Base-by-base conservation (phyloP, 2,329 filamentous ascomycete species). In the Pyricularia grisea region DNA sequence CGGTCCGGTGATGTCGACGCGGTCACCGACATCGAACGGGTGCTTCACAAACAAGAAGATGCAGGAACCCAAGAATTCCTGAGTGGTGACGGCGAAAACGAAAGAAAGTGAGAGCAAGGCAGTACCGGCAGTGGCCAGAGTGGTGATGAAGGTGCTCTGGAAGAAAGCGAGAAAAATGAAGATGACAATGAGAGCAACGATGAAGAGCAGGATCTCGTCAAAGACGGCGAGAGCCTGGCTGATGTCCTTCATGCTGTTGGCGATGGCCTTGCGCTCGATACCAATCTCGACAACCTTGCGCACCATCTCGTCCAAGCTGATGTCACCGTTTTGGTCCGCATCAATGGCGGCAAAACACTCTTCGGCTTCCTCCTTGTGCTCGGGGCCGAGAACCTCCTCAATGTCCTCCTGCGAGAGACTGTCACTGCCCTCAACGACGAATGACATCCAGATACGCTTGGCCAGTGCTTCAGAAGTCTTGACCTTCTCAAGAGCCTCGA, bases 11-110 rank as follows among this genome's bases (percentile, higher is more conserved):
- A 98, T 91, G 74, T 97, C 93, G 63, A 98, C 92, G 30, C 95
- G 90, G 78, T 99, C 95, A 71, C 94, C 94, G 27, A 98, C 93
- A 77, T 99, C 95, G 78, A 92, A 98, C 0, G 95, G 94, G 78
- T 99, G 95, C 83, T 99, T 99, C 82, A 98, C 93, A 75, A 99
- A 99, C 1, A 99, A 83, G 83, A 99, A 99, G 75, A 99, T 97
- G 82, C 94, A 98, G 55, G 94, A 97, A 75, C 94, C 94, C n/a
- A 99, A 87, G 72, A 99, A 91, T 79, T 99, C 95, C 79, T 97
- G 94, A 3, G 91, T 90, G 1, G 94, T 97, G 69, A 91, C 90
- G 28, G 94, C 90, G 78, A 99, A 98, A 74, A 97, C 91, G 81
- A 99, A 99, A 4, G 94, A 97, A n/a, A 98, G 83, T 6, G 94